These are phyloP conservation scores for Eremochloa ophiuroides DNA, from an alignment of 176 grass and related monocot species.

Conservation along the genomic window DNA sequence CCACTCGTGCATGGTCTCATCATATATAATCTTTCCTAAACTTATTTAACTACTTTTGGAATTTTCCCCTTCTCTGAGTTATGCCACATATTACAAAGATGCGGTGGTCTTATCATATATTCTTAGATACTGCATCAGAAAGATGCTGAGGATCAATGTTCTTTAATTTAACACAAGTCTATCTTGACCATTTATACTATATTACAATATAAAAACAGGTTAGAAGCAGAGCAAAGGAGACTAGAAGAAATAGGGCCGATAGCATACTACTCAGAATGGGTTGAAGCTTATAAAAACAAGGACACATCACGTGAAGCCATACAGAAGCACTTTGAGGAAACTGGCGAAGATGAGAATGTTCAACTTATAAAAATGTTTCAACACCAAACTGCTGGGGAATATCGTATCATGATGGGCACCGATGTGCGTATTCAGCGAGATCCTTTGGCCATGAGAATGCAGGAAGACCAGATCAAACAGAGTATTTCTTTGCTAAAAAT, in stretches of 20 bases:
- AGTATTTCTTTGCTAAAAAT: conserved; percentile 50
- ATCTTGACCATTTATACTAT: conserved; percentile 2
- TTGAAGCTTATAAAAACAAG: conserved; percentile 69
- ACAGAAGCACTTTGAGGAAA: conserved; percentile 82
- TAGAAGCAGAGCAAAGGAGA: conserved; percentile 67
- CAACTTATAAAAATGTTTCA: conserved; percentile 93
- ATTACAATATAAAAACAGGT: conserved; percentile 58
- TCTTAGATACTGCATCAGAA: conserved; percentile 6
- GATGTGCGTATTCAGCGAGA: conserved; percentile 73
- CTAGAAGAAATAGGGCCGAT: conserved; percentile 83
- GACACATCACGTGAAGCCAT: conserved; percentile 76
- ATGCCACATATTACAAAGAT: not conserved
- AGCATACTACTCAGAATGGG: conserved; percentile 98
- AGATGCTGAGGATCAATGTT: not conserved
- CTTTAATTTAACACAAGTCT: not conserved
- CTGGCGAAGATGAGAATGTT: conserved; percentile 70
- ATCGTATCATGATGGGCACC: conserved; percentile 84
- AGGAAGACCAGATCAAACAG: conserved; percentile 84
- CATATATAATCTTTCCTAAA: conserved; percentile 10
- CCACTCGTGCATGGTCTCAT: not conserved
- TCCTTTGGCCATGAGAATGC: conserved; percentile 88
- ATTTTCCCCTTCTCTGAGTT: not conserved
- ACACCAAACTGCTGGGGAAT: conserved; percentile 83
- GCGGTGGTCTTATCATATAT: not conserved
- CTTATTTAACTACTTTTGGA: not conserved